phyloP scores from a whole-genome alignment of 2,329 filamentous ascomycete species.

The Stylonectria norvegica region DNA sequence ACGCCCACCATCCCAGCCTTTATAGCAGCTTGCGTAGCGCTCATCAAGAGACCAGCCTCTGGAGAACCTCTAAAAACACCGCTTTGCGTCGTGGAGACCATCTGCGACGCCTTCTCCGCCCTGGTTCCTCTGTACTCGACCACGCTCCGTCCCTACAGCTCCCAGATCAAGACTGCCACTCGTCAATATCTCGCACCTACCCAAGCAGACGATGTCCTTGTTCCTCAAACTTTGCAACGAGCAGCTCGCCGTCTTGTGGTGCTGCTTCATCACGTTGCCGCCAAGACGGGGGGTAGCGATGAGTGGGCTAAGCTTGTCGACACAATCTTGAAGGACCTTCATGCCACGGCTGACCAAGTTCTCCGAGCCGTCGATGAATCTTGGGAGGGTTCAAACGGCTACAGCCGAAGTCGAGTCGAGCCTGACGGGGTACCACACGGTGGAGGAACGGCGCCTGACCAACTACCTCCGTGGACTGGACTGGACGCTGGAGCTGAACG shows the following conservation, averaged over 20 bases:
- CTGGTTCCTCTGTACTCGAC: constrained; percentile 79
- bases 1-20: constrained; percentile 77
- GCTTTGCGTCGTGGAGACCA: constrained; percentile 56
- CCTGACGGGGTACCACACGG: constrained; percentile 46
- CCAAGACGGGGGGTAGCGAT: constrained; percentile 71
- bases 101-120: constrained; percentile 68
- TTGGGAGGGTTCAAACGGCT: constrained; percentile 66
- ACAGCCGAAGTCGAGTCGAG: constrained; percentile 41
- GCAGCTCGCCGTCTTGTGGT: constrained; percentile 64
- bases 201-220: constrained; percentile 44
- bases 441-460: constrained; percentile 43
- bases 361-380: constrained; percentile 78
- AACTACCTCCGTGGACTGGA: constrained; percentile 69
- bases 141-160: constrained; percentile 72
- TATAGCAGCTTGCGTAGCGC: constrained; percentile 67
- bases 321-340: constrained; percentile 59
- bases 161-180: constrained; percentile 62
- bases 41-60: constrained; percentile 48
- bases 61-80: constrained; percentile 32
- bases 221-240: constrained; percentile 51
- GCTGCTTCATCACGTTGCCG: constrained; percentile 73
- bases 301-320: constrained; percentile 73
- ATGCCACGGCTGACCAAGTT: constrained; percentile 70
- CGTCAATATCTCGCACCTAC: constrained; percentile 63
- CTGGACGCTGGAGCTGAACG: constrained; percentile 71